These are phyloP conservation scores for Durusdinium trenchii DNA, from an alignment of 73 alveolate species.

Conservation along the genomic window DNA sequence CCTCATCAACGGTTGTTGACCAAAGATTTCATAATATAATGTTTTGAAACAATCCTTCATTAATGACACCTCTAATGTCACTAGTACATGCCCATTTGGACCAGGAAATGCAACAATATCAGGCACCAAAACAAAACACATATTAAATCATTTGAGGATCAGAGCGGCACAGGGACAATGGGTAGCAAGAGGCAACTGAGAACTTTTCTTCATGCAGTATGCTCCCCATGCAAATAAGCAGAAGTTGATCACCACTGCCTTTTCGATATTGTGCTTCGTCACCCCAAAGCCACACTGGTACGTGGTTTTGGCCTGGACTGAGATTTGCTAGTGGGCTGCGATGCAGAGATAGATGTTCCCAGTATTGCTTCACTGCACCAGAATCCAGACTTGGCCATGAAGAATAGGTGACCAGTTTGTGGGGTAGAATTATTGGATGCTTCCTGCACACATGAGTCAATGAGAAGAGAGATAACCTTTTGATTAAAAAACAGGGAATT, in stretches of 20 bases:
- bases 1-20: background rate
- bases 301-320: background rate
- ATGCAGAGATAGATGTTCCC: background rate
- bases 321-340: background rate
- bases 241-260: background rate
- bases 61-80: background rate
- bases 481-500: too few species aligned
- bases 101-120: background rate
- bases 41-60: background rate
- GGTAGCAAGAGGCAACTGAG: slow-evolving; percentile 23
- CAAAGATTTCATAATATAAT: background rate
- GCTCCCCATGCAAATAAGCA: background rate
- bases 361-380: background rate
- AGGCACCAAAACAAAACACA: background rate
- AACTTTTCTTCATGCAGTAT: background rate
- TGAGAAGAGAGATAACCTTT: too few species aligned
- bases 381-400: background rate
- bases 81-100: too few species aligned
- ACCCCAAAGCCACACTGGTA: slow-evolving; percentile 37
- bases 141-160: background rate
- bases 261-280: slow-evolving; percentile 27
- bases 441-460: too few species aligned
- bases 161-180: background rate
- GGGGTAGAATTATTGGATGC: slow-evolving; percentile 17
- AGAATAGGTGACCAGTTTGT: background rate